A percentile compares a stretch with the other conserved stretches of the same genome.
phyloP scores from a whole-genome alignment of 805 yeast species.

The Scheffersomyces ergatensis region DNA sequence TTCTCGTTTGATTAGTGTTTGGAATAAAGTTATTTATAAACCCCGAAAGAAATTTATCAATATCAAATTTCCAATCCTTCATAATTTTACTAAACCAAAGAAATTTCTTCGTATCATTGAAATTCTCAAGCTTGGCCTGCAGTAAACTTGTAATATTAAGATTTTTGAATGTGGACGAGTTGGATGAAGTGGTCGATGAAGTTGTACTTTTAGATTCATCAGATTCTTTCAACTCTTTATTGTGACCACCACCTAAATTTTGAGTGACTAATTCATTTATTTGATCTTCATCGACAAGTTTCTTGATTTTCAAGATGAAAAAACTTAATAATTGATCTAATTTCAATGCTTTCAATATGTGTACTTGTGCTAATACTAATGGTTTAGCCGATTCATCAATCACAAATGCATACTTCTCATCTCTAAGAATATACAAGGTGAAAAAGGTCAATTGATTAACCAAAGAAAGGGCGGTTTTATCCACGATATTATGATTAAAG shows the following conservation, averaged over 20 bases:
- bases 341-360: background rate
- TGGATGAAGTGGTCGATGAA: background rate
- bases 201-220: background rate
- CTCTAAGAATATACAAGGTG: background rate
- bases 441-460: background rate
- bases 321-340: background rate
- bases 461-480: background rate
- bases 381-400: background rate
- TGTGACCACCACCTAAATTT: background rate
- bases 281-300: background rate
- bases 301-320: background rate
- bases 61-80: slow-evolving; percentile 19
- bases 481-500: background rate
- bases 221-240: background rate
- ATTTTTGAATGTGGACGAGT: background rate
- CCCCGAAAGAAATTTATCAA: slow-evolving; percentile 9
- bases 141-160: slow-evolving; percentile 2
- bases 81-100: slow-evolving; percentile 27
- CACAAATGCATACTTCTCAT: background rate
- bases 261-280: background rate
- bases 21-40: slow-evolving; percentile 10
- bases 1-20: slow-evolving; percentile 3
- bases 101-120: slow-evolving; percentile 17
- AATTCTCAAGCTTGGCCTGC: slow-evolving; percentile 1
- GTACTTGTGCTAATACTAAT: background rate